These are phyloP conservation scores for Globisporangium middletonii DNA, from an alignment of 352 stramenopile species.

Conservation along the genomic window DNA sequence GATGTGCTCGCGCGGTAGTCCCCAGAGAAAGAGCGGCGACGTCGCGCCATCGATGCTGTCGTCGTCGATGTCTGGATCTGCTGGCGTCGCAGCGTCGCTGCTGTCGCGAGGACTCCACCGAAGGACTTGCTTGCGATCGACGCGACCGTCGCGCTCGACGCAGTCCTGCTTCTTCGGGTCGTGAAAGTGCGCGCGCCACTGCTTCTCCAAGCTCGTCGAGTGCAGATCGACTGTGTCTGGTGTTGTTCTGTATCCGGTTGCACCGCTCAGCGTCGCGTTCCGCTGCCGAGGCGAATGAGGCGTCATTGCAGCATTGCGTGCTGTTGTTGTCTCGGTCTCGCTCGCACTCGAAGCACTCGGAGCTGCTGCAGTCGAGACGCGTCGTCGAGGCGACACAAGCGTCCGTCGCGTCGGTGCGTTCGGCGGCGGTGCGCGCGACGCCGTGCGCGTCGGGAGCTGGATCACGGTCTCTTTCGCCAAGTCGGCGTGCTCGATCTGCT, in stretches of 20 bases:
- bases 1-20: conserved; percentile 60
- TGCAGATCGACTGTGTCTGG: neutral
- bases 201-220: conserved; percentile 29
- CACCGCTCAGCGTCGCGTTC: neutral
- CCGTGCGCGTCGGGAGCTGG: conserved; percentile 30
- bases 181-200: conserved; percentile 44
- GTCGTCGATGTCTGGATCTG: neutral
- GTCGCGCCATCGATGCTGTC: conserved; percentile 4
- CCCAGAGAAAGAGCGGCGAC: conserved; percentile 51
- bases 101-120: conserved; percentile 14
- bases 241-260: neutral
- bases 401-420: conserved; percentile 12
- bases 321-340: neutral
- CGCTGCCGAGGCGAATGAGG: conserved; percentile 9
- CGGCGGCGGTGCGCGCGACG: neutral
- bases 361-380: neutral
- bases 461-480: conserved; percentile 61
- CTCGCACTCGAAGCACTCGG: neutral
- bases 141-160: conserved; percentile 24
- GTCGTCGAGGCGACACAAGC: conserved; percentile 1
- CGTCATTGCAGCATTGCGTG: neutral
- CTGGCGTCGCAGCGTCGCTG: neutral
- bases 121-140: conserved; percentile 52
- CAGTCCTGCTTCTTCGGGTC: conserved; percentile 19
- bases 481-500: conserved; percentile 62